A percentile compares a stretch with the other conserved stretches of the same genome.
phyloP scores from a whole-genome alignment of 495 filamentous ascomycete genomes.

The Penicillium coprophilum region DNA sequence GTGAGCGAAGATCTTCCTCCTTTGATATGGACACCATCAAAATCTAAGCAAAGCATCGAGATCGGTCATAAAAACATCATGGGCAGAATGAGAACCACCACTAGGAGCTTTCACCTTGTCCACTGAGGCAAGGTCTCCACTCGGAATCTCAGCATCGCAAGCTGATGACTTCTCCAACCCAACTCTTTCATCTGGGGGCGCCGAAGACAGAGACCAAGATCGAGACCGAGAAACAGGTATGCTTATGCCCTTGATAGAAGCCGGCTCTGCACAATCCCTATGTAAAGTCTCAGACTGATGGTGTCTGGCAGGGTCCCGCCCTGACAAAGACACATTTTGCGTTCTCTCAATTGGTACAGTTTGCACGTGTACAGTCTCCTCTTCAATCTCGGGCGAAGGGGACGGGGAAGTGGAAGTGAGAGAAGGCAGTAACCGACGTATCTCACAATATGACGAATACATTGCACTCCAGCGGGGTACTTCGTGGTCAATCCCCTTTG shows the following conservation, averaged over 20 bases:
- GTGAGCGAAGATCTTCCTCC: background rate
- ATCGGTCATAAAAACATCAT: conserved; percentile 10
- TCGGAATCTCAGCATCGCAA: background rate
- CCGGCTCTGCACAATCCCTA: background rate
- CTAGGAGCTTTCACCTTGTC: background rate
- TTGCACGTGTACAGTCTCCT: background rate
- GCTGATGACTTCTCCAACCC: background rate
- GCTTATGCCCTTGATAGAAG: background rate
- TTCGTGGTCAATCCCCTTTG: background rate
- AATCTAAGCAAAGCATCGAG: conserved; percentile 16
- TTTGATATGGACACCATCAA: conserved; percentile 1
- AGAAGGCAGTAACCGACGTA: conserved; percentile 13
- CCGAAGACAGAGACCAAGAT: background rate
- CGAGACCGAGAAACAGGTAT: background rate
- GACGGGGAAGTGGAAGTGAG: conserved; percentile 3
- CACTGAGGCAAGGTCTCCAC: background rate
- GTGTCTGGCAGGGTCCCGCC: background rate
- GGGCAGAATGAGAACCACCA: background rate
- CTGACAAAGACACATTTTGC: background rate
- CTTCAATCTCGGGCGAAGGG: conserved; percentile 8
- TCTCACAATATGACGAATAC: conserved; percentile 7
- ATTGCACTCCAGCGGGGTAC: conserved; percentile 7
- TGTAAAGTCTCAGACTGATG: background rate
- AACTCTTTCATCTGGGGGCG: background rate
- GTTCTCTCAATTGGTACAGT: background rate